Evolutionary conservation across 2,329 filamentous ascomycete genomes (phyloP).

Genomic region (Pseudogymnoascus sp.): DNA sequence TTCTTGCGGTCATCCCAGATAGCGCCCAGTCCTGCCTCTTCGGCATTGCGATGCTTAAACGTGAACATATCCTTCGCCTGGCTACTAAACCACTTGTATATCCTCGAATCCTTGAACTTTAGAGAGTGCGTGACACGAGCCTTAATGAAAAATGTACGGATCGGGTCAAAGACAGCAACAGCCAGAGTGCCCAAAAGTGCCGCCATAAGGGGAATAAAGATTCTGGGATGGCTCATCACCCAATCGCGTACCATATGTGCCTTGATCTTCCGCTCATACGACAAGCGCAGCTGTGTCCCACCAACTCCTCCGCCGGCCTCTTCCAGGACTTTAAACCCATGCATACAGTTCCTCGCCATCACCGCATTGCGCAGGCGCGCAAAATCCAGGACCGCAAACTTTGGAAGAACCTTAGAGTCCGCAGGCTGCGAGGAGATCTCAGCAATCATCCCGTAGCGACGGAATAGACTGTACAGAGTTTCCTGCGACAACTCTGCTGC

Average conservation of each 20-base stretch:
- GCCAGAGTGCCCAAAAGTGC: conserved; percentile 76
- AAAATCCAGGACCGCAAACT: conserved; percentile 75
- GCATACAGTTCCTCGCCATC: conserved; percentile 86
- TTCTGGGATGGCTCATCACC: conserved; percentile 75
- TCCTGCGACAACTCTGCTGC: conserved; percentile 79
- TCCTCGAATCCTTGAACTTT: conserved; percentile 60
- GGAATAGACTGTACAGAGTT: conserved; percentile 75
- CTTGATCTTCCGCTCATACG: conserved; percentile 74
- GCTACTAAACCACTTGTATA: conserved; percentile 74
- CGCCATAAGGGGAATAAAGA: conserved; percentile 75
- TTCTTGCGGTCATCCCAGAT: conserved; percentile 83
- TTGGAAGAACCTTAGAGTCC: conserved; percentile 77
- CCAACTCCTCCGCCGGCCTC: conserved; percentile 63
- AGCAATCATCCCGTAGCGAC: conserved; percentile 80
- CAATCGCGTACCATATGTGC: conserved; percentile 77
- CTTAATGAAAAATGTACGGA: conserved; percentile 87
- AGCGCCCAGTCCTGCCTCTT: conserved; percentile 64
- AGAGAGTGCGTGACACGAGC: conserved; percentile 74
- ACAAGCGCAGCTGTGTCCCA: conserved; percentile 71
- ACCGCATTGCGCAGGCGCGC: conserved; percentile 64
- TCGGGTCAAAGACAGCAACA: conserved; percentile 86
- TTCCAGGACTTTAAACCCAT: conserved; percentile 68
- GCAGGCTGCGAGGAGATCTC: conserved; percentile 77
- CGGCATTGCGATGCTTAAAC: conserved; percentile 47
- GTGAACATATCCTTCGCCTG: conserved; percentile 60